A percentile compares a stretch with the other conserved stretches of the same genome.
Conservation (phyloP, 768 basidiomycete species). For the Lyophyllum shimeji region DNA sequence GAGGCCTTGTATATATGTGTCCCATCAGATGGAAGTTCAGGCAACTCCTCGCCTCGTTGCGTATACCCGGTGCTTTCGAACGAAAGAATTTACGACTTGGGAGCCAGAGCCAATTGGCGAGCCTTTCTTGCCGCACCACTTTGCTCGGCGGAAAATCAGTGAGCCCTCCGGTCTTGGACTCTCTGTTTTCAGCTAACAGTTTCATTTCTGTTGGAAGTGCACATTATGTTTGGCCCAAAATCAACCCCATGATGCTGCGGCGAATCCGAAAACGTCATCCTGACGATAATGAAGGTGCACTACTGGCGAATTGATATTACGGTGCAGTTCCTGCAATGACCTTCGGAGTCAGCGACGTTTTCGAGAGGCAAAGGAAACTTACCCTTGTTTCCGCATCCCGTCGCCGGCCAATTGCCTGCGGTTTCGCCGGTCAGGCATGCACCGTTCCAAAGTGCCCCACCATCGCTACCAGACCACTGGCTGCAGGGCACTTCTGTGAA, state of each 20-base stretch:
- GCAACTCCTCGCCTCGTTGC: background rate
- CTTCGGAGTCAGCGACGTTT: background rate
- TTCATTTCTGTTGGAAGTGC: slow-evolving; percentile 13
- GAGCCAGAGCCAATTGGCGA: slow-evolving; percentile 28
- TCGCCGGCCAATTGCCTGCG: slow-evolving; percentile 50
- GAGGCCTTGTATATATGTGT: slow-evolving; percentile 22
- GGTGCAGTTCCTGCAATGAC: slow-evolving; percentile 16
- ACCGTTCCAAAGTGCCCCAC: slow-evolving; percentile 42
- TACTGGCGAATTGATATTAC: slow-evolving; percentile 5
- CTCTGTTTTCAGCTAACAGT: background rate
- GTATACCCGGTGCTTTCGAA: slow-evolving; percentile 21
- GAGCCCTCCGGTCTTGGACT: background rate
- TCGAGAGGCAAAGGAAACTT: slow-evolving; percentile 1
- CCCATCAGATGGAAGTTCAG: slow-evolving; percentile 7
- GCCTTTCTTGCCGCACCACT: slow-evolving; percentile 13
- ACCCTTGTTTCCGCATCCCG: slow-evolving; percentile 57
- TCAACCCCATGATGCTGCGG: slow-evolving; percentile 32
- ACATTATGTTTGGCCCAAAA: slow-evolving; percentile 34
- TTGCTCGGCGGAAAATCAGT: background rate
- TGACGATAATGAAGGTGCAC: background rate
- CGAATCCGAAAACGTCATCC: slow-evolving; percentile 20
- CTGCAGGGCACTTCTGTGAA: slow-evolving; percentile 58
- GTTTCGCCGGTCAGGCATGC: slow-evolving; percentile 51
- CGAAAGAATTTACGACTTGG: slow-evolving; percentile 40
- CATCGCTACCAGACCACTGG: slow-evolving; percentile 57